phyloP scores from a whole-genome alignment of 169 alveolate species.

The Plasmodium fragile region DNA sequence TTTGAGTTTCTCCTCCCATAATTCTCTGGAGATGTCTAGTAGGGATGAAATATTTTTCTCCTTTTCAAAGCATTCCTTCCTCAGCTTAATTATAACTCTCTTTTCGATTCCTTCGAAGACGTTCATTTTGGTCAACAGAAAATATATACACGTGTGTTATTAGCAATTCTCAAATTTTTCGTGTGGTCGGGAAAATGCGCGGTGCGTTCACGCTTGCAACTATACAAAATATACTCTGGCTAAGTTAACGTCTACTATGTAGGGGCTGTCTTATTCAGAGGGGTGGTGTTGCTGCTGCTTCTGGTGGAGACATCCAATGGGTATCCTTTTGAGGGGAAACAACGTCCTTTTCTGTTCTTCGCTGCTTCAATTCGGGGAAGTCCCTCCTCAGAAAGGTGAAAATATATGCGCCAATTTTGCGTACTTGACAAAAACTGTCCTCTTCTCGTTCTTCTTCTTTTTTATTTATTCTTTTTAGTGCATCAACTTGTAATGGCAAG shows the following conservation, averaged over 20 bases:
- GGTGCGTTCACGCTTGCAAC: not conserved
- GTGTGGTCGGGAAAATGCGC: not conserved
- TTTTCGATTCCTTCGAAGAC: conserved; percentile 69
- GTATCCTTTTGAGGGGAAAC: not conserved
- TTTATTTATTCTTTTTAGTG: too few relatives aligned
- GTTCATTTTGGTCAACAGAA: conserved; percentile 14
- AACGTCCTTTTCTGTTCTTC: not conserved
- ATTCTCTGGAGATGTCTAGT: conserved; percentile 21
- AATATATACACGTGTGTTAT: not conserved
- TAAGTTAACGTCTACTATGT: not conserved
- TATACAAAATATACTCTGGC: not conserved
- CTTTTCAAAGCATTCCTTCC: conserved; percentile 4
- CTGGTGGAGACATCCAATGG: not conserved
- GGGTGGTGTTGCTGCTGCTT: not conserved
- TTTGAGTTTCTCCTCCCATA: conserved; percentile 41
- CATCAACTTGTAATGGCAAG: not conserved
- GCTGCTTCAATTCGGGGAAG: not conserved
- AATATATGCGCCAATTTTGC: not conserved
- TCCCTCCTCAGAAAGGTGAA: not conserved
- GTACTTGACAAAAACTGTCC: not conserved
- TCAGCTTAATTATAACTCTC: conserved; percentile 34
- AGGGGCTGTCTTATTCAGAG: not conserved
- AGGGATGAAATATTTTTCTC: conserved; percentile 7
- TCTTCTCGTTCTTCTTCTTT: not conserved
- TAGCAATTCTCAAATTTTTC: not conserved